These are phyloP conservation scores for Acacia concinna DNA, from an alignment of 331 rosid genomes.

Conservation along the genomic window DNA sequence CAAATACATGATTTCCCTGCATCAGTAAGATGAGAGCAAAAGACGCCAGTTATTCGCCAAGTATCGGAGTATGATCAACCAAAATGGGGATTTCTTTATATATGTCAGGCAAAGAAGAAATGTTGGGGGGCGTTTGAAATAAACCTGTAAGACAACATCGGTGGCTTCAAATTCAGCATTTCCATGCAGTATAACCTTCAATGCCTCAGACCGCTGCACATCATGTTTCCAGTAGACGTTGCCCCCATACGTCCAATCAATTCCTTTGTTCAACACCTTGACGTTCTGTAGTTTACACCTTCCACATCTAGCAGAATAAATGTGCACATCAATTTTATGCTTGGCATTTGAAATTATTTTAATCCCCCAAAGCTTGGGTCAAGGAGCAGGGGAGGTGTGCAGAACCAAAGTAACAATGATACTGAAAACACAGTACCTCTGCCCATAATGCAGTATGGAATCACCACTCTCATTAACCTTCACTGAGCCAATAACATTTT, in stretches of 20 bases:
- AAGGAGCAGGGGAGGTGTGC: not conserved
- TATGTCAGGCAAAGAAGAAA: not conserved
- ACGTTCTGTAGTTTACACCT: slow-evolving; percentile 89
- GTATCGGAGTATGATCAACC: slow-evolving; percentile 2
- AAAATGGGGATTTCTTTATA: not conserved
- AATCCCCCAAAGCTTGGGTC: not conserved
- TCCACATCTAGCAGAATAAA: slow-evolving; percentile 70
- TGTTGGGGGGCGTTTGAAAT: slow-evolving; percentile 3
- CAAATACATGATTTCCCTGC: slow-evolving; percentile 87
- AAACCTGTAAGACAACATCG: slow-evolving; percentile 77
- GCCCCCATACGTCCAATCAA: slow-evolving; percentile 67
- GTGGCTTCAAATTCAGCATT: slow-evolving; percentile 96
- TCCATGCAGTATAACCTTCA: slow-evolving; percentile 77
- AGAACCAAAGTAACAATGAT: slow-evolving; percentile 1
- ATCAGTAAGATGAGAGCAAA: slow-evolving; percentile 31
- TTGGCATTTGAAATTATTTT: slow-evolving; percentile 21
- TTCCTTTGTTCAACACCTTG: slow-evolving; percentile 75
- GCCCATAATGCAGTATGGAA: slow-evolving; percentile 71
- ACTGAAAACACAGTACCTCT: slow-evolving; percentile 52
- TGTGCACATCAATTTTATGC: slow-evolving; percentile 15
- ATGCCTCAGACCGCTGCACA: slow-evolving; percentile 65
- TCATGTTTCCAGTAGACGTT: slow-evolving; percentile 85
- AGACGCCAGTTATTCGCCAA: slow-evolving; percentile 10
- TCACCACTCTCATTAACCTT: slow-evolving; percentile 58
- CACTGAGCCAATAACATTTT: slow-evolving; percentile 67